Evolutionary conservation across 768 basidiomycete genomes (phyloP).

Genomic region (Lactarius trivialis): DNA sequence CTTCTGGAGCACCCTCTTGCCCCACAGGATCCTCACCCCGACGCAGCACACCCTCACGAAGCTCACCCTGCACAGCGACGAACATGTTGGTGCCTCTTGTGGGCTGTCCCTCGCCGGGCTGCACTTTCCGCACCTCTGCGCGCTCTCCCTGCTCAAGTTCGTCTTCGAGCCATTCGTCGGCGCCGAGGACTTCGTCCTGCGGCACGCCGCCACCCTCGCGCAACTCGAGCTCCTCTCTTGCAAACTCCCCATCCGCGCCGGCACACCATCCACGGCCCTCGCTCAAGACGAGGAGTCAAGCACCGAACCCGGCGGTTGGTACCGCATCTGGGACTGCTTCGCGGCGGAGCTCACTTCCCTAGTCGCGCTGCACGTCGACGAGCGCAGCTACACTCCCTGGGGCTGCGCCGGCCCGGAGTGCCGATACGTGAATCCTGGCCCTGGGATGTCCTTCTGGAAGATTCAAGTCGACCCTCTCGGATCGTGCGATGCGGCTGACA

Average conservation of each 20-base stretch:
- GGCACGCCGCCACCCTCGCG: neutral
- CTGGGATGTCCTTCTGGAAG: neutral
- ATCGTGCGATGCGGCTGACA: neutral
- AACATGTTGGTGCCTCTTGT: neutral
- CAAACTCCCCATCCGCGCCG: neutral
- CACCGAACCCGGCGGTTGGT: neutral
- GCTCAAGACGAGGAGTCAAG: neutral
- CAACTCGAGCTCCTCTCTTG: neutral
- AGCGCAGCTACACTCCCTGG: neutral
- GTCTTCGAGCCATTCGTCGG: neutral
- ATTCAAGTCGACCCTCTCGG: neutral
- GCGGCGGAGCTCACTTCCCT: neutral
- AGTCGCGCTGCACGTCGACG: neutral
- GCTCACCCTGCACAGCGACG: conserved; percentile 1
- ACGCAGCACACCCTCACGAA: neutral
- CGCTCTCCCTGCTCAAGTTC: neutral
- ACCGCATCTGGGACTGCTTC: neutral
- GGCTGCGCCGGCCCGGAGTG: neutral
- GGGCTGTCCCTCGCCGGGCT: neutral
- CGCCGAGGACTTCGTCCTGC: neutral
- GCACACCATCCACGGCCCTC: no score
- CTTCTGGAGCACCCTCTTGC: neutral
- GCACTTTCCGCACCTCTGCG: neutral
- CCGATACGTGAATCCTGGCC: neutral
- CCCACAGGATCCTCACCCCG: neutral